Percentiles rank a stretch among this genome's conserved stretches.
These are phyloP conservation scores for Linderniella brevidens DNA, from an alignment of 257 asterid species.

Conservation along the genomic window DNA sequence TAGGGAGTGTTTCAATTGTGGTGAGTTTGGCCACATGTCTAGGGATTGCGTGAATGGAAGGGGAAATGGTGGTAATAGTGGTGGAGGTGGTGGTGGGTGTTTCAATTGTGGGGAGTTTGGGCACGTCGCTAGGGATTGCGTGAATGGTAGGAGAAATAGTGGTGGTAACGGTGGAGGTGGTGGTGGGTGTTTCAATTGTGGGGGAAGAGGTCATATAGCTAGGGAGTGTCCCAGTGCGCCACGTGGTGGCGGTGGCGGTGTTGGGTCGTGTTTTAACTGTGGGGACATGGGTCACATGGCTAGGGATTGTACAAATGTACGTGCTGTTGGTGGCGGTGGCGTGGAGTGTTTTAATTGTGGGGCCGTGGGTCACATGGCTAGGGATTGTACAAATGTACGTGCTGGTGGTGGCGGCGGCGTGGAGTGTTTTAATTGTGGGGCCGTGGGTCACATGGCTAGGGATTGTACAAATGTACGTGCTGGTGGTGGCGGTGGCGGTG, in stretches of 20 bases:
- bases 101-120: background rate
- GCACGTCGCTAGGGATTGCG: constrained; percentile 23
- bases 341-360: constrained; percentile 20
- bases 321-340: background rate
- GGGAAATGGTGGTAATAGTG: constrained; percentile 14
- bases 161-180: constrained; percentile 20
- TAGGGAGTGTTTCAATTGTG: no score
- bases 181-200: constrained; percentile 23
- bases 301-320: background rate
- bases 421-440: background rate
- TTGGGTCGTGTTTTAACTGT: constrained; percentile 1
- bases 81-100: constrained; percentile 7
- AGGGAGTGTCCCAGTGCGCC: constrained; percentile 15
- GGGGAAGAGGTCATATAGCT: constrained; percentile 24
- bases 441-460: constrained; percentile 11
- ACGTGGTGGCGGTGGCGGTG: constrained; percentile 2
- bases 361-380: no score
- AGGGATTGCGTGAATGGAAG: constrained; percentile 1
- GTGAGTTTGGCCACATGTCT: no score
- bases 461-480: constrained; percentile 24
- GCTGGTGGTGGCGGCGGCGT: constrained; percentile 1
- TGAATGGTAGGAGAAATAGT: constrained; percentile 10
- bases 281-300: constrained; percentile 4
- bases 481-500: constrained; percentile 8
- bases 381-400: background rate